Percentiles rank a stretch among this genome's conserved stretches.
Evolutionary conservation across 2,329 filamentous ascomycete species (phyloP).

Genomic region (Colletotrichum neosansevieriae): DNA sequence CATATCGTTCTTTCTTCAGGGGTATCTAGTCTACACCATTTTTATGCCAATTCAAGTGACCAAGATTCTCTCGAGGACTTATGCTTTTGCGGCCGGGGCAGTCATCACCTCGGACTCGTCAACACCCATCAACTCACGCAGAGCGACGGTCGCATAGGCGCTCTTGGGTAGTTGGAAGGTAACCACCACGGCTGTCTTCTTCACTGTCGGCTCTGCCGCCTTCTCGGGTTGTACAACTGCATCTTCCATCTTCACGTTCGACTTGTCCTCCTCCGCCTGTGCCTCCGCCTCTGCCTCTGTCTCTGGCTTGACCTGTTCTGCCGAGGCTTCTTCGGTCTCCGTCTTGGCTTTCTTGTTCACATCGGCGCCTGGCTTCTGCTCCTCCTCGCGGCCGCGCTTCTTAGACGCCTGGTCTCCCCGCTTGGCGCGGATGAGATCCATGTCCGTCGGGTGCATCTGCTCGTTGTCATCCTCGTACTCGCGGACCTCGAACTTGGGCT

Average conservation of each 20-base stretch:
- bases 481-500: slow-evolving; percentile 76
- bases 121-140: slow-evolving; percentile 80
- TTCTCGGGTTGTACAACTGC: not conserved
- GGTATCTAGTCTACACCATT: slow-evolving; percentile 38
- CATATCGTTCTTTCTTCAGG: slow-evolving; percentile 27
- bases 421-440: slow-evolving; percentile 72
- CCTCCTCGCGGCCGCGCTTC: slow-evolving; percentile 34
- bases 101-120: slow-evolving; percentile 36
- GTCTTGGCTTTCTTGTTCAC: slow-evolving; percentile 43
- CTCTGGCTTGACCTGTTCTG: not conserved
- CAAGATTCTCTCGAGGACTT: not conserved
- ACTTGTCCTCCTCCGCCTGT: slow-evolving; percentile 5
- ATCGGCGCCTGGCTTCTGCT: slow-evolving; percentile 37
- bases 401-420: slow-evolving; percentile 46
- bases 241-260: slow-evolving; percentile 36
- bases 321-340: not conserved
- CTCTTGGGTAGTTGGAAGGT: slow-evolving; percentile 83
- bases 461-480: slow-evolving; percentile 78
- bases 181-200: slow-evolving; percentile 75
- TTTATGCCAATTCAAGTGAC: slow-evolving; percentile 28
- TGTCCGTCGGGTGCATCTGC: slow-evolving; percentile 90
- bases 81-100: not conserved
- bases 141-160: slow-evolving; percentile 86
- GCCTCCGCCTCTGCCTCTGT: not conserved
- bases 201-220: not conserved